Conservation (phyloP, 768 basidiomycete species). For the Kwoniella newhampshirensis region DNA sequence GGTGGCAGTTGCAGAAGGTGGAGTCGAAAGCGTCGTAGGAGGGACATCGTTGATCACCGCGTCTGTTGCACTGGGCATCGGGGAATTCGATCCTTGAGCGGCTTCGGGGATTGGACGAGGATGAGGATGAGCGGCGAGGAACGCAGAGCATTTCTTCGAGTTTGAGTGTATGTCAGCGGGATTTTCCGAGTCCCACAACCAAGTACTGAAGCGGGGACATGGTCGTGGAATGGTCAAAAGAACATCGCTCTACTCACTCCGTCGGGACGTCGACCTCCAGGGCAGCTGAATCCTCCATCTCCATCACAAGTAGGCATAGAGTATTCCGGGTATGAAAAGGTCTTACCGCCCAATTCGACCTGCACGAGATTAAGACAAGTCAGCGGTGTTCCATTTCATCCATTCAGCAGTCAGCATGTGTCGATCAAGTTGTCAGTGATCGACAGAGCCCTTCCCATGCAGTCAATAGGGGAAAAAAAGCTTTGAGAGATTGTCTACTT, state of each 20-base stretch:
- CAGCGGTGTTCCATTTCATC: no score
- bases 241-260: constrained; percentile 14
- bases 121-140: constrained; percentile 13
- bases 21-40: constrained; percentile 2
- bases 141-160: constrained; percentile 15
- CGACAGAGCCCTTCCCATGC: neutral
- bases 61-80: constrained; percentile 10
- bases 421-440: neutral
- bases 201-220: no score
- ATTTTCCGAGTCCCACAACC: no score
- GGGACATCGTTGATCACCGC: constrained; percentile 9
- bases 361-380: no score
- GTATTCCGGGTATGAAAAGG: constrained; percentile 18
- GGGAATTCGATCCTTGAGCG: neutral
- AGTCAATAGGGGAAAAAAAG: neutral
- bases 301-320: constrained; percentile 23
- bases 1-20: neutral
- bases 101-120: neutral
- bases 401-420: no score
- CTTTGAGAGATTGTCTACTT: neutral
- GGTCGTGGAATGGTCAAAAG: no score
- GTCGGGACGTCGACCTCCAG: constrained; percentile 10
- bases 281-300: constrained; percentile 20
- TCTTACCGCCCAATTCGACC: constrained; percentile 14
- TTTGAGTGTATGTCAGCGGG: no score